phyloP scores from a whole-genome alignment of 2,329 filamentous ascomycete genomes.

The Fusarium floridanum region DNA sequence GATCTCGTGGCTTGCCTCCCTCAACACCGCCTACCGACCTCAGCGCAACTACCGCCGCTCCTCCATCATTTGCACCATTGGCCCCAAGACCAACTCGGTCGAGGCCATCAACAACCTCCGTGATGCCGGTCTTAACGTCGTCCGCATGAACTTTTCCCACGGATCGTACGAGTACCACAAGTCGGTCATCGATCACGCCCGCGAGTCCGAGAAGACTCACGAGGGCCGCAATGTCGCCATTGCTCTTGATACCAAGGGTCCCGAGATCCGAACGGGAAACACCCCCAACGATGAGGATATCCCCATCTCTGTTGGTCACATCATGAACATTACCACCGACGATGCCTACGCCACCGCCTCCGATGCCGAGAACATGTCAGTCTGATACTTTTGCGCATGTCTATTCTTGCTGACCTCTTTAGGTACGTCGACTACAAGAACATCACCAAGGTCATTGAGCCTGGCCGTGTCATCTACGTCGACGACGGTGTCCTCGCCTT shows the following conservation, averaged over 20 bases:
- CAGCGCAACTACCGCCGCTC: conserved; percentile 93
- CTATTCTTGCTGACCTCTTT: conserved; percentile 10
- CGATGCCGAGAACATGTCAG: conserved; percentile 94
- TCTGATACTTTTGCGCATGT: conserved; percentile 21
- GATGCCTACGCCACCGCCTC: conserved; percentile 88
- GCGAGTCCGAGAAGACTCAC: conserved; percentile 83
- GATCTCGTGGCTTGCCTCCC: conserved; percentile 74
- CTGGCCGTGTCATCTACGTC: conserved; percentile 95
- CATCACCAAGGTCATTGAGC: conserved; percentile 97
- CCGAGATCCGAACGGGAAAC: conserved; percentile 73
- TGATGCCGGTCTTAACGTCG: conserved; percentile 92
- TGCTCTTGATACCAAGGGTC: conserved; percentile 82
- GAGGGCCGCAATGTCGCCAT: conserved; percentile 92
- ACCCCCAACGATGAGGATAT: conserved; percentile 89
- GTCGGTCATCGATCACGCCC: conserved; percentile 96
- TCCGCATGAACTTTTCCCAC: conserved; percentile 99
- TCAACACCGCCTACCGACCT: conserved; percentile 91
- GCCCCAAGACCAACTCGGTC: conserved; percentile 98
- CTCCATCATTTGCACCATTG: conserved; percentile 99
- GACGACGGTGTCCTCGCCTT: conserved; percentile 98
- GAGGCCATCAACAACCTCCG: conserved; percentile 97
- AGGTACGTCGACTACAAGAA: conserved; percentile 99
- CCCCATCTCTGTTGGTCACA: conserved; percentile 83
- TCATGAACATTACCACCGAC: conserved; percentile 97
- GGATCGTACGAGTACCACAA: conserved; percentile 91